Percentiles rank a stretch among this genome's conserved stretches.
phyloP scores from a whole-genome alignment of 2,329 filamentous ascomycete genomes.

The Claviceps pazoutovae region DNA sequence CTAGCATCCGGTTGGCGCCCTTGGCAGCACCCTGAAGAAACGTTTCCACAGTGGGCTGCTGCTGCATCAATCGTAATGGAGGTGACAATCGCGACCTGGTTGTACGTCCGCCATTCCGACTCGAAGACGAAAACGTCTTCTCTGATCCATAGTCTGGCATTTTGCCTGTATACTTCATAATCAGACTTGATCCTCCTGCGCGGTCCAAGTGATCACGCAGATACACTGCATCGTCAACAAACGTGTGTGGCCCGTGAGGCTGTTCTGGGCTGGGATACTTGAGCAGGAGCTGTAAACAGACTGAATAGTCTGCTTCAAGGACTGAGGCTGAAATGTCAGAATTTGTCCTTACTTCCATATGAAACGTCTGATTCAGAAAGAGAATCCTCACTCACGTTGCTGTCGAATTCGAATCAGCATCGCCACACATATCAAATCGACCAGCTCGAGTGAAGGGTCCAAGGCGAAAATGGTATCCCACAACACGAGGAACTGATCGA shows the following conservation, averaged over 20 bases:
- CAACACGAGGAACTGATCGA: slow-evolving; percentile 66
- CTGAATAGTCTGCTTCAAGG: slow-evolving; percentile 75
- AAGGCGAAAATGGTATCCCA: slow-evolving; percentile 90
- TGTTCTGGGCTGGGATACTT: slow-evolving; percentile 60
- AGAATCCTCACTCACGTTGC: slow-evolving; percentile 47
- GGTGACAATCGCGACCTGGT: slow-evolving; percentile 31
- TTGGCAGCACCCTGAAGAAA: slow-evolving; percentile 66
- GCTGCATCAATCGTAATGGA: slow-evolving; percentile 37
- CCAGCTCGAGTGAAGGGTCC: slow-evolving; percentile 63
- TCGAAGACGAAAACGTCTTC: slow-evolving; percentile 8
- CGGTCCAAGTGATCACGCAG: slow-evolving; percentile 50
- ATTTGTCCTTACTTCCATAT: not conserved
- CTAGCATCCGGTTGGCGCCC: slow-evolving; percentile 59
- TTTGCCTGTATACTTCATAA: slow-evolving; percentile 56
- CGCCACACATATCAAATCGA: slow-evolving; percentile 83
- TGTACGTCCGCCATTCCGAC: slow-evolving; percentile 22
- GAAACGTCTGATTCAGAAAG: not conserved
- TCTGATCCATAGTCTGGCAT: slow-evolving; percentile 22
- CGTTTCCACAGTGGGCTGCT: slow-evolving; percentile 50
- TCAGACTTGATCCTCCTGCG: slow-evolving; percentile 49
- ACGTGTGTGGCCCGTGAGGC: slow-evolving; percentile 56
- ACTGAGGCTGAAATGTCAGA: slow-evolving; percentile 36
- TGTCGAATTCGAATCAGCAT: slow-evolving; percentile 89
- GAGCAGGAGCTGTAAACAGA: slow-evolving; percentile 66
- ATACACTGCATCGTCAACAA: slow-evolving; percentile 76